A percentile compares a stretch with the other conserved stretches of the same genome.
phyloP scores from a whole-genome alignment of 352 stramenopile genomes.

The Blastocystis sp. region DNA sequence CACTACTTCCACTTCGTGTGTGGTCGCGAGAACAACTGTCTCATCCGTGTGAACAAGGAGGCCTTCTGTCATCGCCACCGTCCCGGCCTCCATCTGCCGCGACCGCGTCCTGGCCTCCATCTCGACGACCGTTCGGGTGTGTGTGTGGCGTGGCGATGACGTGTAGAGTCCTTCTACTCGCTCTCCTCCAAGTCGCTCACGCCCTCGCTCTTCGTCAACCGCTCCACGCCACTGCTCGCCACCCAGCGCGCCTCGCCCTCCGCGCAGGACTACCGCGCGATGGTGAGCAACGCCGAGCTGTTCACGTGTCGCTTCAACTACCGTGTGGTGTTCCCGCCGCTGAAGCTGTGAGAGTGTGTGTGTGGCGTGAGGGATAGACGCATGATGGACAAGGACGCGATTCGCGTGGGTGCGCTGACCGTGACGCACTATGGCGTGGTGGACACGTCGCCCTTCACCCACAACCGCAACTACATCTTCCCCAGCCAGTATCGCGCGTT shows the following conservation, averaged over 20 bases:
- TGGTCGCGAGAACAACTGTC: constrained; percentile 27
- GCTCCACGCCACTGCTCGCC: not conserved
- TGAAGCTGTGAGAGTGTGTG: not conserved
- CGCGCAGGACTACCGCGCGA: not conserved
- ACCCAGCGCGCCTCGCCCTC: not conserved
- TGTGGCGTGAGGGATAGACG: not conserved
- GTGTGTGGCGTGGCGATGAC: not conserved
- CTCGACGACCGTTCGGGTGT: not conserved
- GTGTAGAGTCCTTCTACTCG: not conserved
- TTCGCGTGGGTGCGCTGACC: constrained; percentile 8
- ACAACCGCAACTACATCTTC: constrained; percentile 8
- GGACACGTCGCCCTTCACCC: not conserved
- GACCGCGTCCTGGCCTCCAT: not conserved
- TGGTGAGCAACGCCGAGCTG: constrained; percentile 5
- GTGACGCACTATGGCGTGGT: constrained; percentile 11
- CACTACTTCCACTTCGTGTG: constrained; percentile 15
- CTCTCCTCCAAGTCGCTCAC: not conserved
- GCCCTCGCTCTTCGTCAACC: not conserved
- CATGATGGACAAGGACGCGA: not conserved
- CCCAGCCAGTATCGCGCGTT: constrained; percentile 26
- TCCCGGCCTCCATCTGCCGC: not conserved
- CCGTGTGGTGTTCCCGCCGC: constrained; percentile 19
- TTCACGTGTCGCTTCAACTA: constrained; percentile 51
- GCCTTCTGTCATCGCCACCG: constrained; percentile 26
- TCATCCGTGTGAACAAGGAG: constrained; percentile 47